These are phyloP conservation scores for Rehmannia glutinosa DNA, from an alignment of 257 asterid genomes.

Conservation along the genomic window DNA sequence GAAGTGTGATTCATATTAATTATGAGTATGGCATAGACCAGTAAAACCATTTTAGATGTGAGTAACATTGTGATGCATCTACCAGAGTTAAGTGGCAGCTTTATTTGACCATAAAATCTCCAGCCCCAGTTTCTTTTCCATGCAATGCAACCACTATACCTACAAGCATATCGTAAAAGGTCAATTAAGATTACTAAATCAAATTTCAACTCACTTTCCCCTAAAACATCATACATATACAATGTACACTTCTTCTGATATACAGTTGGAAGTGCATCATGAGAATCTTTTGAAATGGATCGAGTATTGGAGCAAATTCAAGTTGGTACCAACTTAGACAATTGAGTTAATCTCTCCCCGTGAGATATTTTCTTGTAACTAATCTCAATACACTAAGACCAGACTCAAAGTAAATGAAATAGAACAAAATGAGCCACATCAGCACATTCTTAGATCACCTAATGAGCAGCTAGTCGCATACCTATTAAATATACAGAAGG, in stretches of 20 bases:
- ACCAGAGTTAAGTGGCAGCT: slow-evolving; percentile 62
- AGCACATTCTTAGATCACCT: not conserved
- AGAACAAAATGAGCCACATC: not conserved
- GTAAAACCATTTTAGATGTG: not conserved
- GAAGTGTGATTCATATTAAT: not conserved
- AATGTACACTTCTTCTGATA: no score
- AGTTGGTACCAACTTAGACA: not conserved
- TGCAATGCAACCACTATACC: slow-evolving; percentile 84
- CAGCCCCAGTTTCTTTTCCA: slow-evolving; percentile 81
- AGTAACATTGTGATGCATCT: slow-evolving; percentile 7
- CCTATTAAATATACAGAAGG: slow-evolving; percentile 90
- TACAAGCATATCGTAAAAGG: slow-evolving; percentile 25
- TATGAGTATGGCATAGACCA: not conserved
- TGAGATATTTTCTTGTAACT: not conserved
- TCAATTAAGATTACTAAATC: not conserved
- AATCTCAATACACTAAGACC: not conserved
- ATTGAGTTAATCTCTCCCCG: not conserved
- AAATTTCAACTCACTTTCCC: not conserved
- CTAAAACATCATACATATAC: no score
- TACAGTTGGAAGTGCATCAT: no score
- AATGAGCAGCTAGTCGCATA: slow-evolving; percentile 25
- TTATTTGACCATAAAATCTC: slow-evolving; percentile 90
- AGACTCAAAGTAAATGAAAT: slow-evolving; percentile 7
- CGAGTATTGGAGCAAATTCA: no score
- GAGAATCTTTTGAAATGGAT: not conserved